Base-by-base conservation (phyloP, 2,329 filamentous ascomycete genomes). In the Fusarium avenaceum region DNA sequence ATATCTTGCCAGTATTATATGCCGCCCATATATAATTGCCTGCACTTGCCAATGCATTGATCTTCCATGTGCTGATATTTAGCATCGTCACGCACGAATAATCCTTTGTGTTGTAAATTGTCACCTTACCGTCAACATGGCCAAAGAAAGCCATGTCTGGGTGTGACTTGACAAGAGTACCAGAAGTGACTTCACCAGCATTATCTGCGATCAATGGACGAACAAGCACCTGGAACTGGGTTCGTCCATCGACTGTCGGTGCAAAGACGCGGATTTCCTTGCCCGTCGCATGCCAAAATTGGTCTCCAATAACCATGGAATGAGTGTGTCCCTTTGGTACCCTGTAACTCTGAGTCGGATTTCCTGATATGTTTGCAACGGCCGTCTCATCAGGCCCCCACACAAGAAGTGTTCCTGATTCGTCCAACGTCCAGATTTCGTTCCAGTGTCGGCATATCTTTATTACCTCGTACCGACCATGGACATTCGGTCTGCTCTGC, bases 391-490 rank as follows among this genome's bases (percentile, higher is more conserved):
- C 92, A 6, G 94, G 90, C 2, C 88, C 89, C 96, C 96, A 99
- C 7, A 98, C 87, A 69, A 93, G 89, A 15, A 99, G 81, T 45
- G 91, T 92, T 13, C 96, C 96, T 46, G 91, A 89, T 67, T 97
- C 94, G 76, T 98, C 96, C 47, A 99, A 79, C 0, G 94, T 94
- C 96, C 96, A 99, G 77, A 99, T 87, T 74, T 97, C 92, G 70
- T 93, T 93, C 65, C 89, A 90, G 77, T 96, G 91, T 39, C 96
- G 89, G 75, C 93, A 91, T 42, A 99, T 97, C 72, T 90, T 93
- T 67, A 92, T 87, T 50, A 99, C 87, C 71, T 97, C 92, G 64
- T 89, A 86, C 42, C 92, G 89, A 9, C 89, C 88, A 73, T 98
- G 96, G 3, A 92, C 92, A 50, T 85, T 89, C 3, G 86, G 81